These are phyloP conservation scores for Mimosa pudica DNA, from an alignment of 306 rosid species.

Conservation along the genomic window DNA sequence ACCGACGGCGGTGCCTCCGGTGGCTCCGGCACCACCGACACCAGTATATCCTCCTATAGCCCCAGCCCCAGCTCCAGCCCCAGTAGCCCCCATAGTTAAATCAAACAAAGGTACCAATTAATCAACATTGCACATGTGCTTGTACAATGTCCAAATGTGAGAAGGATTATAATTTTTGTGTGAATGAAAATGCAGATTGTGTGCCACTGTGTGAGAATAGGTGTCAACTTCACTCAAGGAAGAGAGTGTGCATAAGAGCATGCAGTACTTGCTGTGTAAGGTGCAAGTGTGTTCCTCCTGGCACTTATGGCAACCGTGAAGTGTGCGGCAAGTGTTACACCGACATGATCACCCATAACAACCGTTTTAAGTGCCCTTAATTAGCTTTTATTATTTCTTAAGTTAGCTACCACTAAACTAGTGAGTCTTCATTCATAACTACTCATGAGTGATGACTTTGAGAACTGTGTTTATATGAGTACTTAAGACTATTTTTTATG, in stretches of 20 bases:
- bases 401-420: background rate
- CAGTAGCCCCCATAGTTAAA: slow-evolving; percentile 19
- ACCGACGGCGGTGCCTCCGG: slow-evolving; percentile 15
- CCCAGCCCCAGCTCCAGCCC: background rate
- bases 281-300: slow-evolving; percentile 40
- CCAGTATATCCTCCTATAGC: slow-evolving; percentile 11
- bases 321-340: slow-evolving; percentile 35
- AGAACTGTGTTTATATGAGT: background rate
- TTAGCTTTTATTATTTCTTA: no score
- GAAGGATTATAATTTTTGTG: background rate
- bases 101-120: slow-evolving; percentile 9
- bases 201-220: slow-evolving; percentile 8
- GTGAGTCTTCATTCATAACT: background rate
- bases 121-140: background rate
- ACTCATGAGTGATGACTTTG: background rate
- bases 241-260: slow-evolving; percentile 33
- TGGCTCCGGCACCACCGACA: slow-evolving; percentile 18
- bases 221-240: slow-evolving; percentile 28
- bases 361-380: slow-evolving; percentile 33
- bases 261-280: slow-evolving; percentile 35
- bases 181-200: slow-evolving; percentile 4
- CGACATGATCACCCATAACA: slow-evolving; percentile 27
- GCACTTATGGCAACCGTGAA: slow-evolving; percentile 27
- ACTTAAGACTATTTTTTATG: background rate
- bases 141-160: background rate